Percentiles rank a stretch among this genome's conserved stretches.
These are phyloP conservation scores for Fusarium sp. DNA, from an alignment of 2,329 filamentous ascomycete species.

Conservation along the genomic window DNA sequence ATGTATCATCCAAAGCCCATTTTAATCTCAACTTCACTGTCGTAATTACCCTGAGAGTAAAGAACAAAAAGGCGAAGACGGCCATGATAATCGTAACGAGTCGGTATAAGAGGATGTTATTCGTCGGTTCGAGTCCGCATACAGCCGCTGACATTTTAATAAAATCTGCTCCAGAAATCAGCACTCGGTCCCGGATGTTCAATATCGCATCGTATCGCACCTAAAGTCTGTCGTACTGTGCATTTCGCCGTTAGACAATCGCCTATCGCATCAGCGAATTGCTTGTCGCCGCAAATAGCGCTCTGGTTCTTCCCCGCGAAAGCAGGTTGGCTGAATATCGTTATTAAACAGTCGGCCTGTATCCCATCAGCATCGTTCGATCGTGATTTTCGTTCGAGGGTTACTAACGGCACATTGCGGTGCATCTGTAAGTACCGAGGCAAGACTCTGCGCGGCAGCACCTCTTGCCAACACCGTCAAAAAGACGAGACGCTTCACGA, in stretches of 20 bases:
- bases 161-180: conserved; percentile 3
- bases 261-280: conserved; percentile 1
- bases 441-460: neutral
- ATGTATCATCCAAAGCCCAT: conserved; percentile 19
- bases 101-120: neutral
- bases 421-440: neutral
- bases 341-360: neutral
- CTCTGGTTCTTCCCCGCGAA: neutral
- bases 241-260: conserved; percentile 5
- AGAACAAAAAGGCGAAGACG: neutral
- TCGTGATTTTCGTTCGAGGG: too few species aligned
- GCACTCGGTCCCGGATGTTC: neutral
- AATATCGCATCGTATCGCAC: neutral
- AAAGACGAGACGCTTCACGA: neutral
- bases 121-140: conserved; percentile 2
- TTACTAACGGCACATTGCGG: neutral
- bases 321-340: neutral
- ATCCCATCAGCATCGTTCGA: neutral
- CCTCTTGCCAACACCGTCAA: neutral
- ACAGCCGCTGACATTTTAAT: conserved; percentile 4
- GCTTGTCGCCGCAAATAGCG: neutral
- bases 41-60: neutral
- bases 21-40: neutral
- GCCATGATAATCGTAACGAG: neutral
- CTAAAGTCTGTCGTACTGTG: conserved; percentile 6